Percentiles rank a stretch among this genome's conserved stretches.
These are phyloP conservation scores for Pestalotiopsis sp. DNA, from an alignment of 2,329 filamentous ascomycete species.

Conservation along the genomic window DNA sequence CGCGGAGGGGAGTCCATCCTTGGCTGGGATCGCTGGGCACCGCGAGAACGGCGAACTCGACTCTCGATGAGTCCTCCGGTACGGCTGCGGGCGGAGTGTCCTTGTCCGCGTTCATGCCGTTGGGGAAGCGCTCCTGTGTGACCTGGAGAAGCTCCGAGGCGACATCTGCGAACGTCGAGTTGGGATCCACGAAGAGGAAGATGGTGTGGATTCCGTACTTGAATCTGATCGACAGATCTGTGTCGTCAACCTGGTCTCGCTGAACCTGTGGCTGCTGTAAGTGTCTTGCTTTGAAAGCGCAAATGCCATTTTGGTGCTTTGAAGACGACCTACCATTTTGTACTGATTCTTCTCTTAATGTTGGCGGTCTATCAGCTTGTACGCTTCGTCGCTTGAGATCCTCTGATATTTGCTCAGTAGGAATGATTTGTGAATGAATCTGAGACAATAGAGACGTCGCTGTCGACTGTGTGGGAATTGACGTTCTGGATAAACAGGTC, in stretches of 20 bases:
- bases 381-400: too few species aligned
- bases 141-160: slow-evolving; percentile 61
- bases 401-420: too few species aligned
- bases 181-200: slow-evolving; percentile 65
- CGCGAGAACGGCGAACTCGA: slow-evolving; percentile 51
- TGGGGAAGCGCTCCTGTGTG: slow-evolving; percentile 59
- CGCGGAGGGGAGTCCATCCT: slow-evolving; percentile 53
- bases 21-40: slow-evolving; percentile 45
- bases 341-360: not conserved
- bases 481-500: too few species aligned
- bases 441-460: too few species aligned
- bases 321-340: not conserved
- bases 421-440: too few species aligned
- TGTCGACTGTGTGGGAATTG: too few species aligned
- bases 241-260: slow-evolving; percentile 22
- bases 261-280: slow-evolving; percentile 5
- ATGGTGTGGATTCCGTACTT: slow-evolving; percentile 74
- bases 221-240: slow-evolving; percentile 64
- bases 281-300: not conserved
- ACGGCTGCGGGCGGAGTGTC: slow-evolving; percentile 35
- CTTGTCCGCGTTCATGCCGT: slow-evolving; percentile 46
- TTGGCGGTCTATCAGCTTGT: too few species aligned
- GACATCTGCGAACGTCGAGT: slow-evolving; percentile 58
- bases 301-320: not conserved
- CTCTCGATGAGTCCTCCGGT: slow-evolving; percentile 41